Conservation (phyloP, 2,329 filamentous ascomycete genomes). For the Xylariaceae sp. region DNA sequence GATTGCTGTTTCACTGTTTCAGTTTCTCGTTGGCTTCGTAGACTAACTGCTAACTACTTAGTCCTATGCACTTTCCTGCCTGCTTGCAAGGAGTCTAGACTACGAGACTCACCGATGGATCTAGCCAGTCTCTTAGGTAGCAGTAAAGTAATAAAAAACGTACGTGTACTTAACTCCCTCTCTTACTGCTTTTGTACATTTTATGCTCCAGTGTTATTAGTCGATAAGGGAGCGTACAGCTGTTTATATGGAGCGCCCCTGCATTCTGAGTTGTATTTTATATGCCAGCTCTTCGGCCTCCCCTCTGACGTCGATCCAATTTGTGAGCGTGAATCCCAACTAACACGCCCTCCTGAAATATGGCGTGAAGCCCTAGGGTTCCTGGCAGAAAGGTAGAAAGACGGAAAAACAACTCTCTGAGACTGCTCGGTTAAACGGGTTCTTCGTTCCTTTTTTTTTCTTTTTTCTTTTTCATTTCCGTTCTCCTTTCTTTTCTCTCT, state of each 20-base stretch:
- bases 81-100: not conserved
- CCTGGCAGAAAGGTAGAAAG: not conserved
- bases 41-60: not conserved
- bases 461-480: not conserved
- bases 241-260: not conserved
- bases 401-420: not conserved
- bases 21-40: not conserved
- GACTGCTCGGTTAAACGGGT: not conserved
- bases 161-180: not conserved
- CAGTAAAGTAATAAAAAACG: not conserved
- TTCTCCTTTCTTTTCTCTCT: not conserved
- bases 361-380: not conserved
- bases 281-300: not conserved
- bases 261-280: not conserved
- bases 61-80: not conserved
- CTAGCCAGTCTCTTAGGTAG: not conserved
- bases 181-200: not conserved
- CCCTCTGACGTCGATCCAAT: not conserved
- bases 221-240: not conserved
- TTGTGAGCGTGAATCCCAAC: not conserved
- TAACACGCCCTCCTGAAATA: not conserved
- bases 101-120: not conserved
- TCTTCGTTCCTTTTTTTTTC: not conserved
- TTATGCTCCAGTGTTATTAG: not conserved
- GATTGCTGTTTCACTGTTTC: not conserved